Evolutionary conservation across 257 asterid species (phyloP).

Genomic region (Gentiana macrophylla): DNA sequence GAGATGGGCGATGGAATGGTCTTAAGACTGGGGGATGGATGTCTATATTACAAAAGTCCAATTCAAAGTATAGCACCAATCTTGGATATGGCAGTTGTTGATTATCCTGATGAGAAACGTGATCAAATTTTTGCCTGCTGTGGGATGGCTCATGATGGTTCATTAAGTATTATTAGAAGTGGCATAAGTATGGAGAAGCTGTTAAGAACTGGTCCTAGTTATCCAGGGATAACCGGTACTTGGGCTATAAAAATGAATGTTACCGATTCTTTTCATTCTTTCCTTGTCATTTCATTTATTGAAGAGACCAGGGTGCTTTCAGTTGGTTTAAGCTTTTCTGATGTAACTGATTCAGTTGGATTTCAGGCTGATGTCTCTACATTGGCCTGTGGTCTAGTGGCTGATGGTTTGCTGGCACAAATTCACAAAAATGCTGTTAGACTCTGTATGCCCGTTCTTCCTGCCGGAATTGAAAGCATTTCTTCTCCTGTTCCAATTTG

Average conservation of each 20-base stretch:
- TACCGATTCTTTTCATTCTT: conserved; percentile 73
- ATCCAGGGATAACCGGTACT: conserved; percentile 87
- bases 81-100: conserved; percentile 81
- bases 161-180: conserved; percentile 75
- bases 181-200: conserved; percentile 90
- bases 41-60: conserved; percentile 53
- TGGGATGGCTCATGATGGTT: conserved; percentile 93
- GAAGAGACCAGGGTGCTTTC: conserved; percentile 98
- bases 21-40: conserved; percentile 64
- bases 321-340: conserved; percentile 88
- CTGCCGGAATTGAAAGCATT: conserved; percentile 45
- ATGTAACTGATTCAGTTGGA: conserved; percentile 86
- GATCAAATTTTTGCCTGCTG: conserved; percentile 98
- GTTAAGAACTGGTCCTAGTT: conserved; percentile 79
- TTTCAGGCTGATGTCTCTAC: conserved; percentile 83
- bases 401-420: conserved; percentile 72
- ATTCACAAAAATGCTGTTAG: conserved; percentile 74
- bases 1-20: conserved; percentile 99
- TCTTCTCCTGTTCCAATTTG: conserved; percentile 49
- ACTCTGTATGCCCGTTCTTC: conserved; percentile 55
- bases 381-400: conserved; percentile 86
- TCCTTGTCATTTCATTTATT: conserved; percentile 84
- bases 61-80: conserved; percentile 92
- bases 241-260: conserved; percentile 77
- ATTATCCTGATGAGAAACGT: conserved; percentile 67